Conservation (phyloP, 2,329 filamentous ascomycete species). For the Alternaria alternata region DNA sequence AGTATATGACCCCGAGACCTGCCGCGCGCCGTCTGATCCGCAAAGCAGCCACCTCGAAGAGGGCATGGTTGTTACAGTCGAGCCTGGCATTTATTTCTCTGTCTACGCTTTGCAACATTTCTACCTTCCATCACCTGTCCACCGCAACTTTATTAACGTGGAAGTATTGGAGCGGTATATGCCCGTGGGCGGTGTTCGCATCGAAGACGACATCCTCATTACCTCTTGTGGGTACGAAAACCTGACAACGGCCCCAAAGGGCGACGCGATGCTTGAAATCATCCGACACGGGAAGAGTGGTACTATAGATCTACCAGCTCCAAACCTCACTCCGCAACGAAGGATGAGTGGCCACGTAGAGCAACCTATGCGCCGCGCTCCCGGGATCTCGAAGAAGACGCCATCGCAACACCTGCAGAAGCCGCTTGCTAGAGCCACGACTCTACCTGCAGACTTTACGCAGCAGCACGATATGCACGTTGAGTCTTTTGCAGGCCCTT, state of each 20-base stretch:
- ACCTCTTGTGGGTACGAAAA: constrained; percentile 75
- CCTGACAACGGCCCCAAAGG: constrained; percentile 75
- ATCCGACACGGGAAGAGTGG: constrained; percentile 47
- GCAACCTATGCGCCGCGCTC: constrained; percentile 31
- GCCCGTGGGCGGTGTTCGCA: constrained; percentile 79
- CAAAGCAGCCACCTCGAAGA: constrained; percentile 55
- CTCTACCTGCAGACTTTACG: constrained; percentile 24
- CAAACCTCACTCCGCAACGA: neutral
- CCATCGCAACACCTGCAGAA: constrained; percentile 20
- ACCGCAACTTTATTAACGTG: constrained; percentile 79
- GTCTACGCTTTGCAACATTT: constrained; percentile 81
- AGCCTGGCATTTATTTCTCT: constrained; percentile 80
- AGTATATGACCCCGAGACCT: constrained; percentile 42
- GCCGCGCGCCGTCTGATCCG: constrained; percentile 43
- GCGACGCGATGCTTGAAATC: constrained; percentile 68
- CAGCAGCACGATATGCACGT: constrained; percentile 23
- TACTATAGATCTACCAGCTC: neutral
- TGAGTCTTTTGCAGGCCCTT: constrained; percentile 28
- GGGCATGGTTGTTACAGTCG: constrained; percentile 65
- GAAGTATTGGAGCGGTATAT: constrained; percentile 80
- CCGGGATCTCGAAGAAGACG: constrained; percentile 31
- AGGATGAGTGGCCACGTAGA: constrained; percentile 8
- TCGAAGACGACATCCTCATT: constrained; percentile 77
- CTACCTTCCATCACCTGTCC: constrained; percentile 74
- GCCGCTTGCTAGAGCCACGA: constrained; percentile 32